These are phyloP conservation scores for Turritis glabra DNA, from an alignment of 345 rosid species.

Conservation along the genomic window DNA sequence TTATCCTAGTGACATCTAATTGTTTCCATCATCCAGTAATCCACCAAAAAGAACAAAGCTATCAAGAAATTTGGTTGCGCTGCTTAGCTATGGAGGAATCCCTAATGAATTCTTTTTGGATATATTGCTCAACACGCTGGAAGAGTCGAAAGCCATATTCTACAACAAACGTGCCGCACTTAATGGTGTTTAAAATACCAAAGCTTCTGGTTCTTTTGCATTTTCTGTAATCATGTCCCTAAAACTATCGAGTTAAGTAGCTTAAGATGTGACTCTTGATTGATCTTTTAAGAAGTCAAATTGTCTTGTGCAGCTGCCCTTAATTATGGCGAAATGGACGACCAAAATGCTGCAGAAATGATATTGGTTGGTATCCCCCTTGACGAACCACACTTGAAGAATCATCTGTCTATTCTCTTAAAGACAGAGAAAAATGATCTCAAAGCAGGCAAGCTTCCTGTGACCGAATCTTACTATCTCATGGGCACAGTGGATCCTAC, in stretches of 20 bases:
- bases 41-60: constrained; percentile 52
- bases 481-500: constrained; percentile 94
- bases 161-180: constrained; percentile 50
- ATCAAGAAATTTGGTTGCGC: constrained; percentile 59
- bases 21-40: constrained; percentile 47
- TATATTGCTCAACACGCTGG: constrained; percentile 49
- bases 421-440: constrained; percentile 55
- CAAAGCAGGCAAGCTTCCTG: constrained; percentile 58
- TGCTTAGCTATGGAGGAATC: constrained; percentile 77
- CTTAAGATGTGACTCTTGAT: background rate
- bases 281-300: background rate
- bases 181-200: constrained; percentile 46
- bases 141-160: constrained; percentile 48
- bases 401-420: constrained; percentile 42
- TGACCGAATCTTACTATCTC: constrained; percentile 68
- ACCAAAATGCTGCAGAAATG: constrained; percentile 47
- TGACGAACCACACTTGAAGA: constrained; percentile 62
- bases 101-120: constrained; percentile 61
- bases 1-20: background rate
- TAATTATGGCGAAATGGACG: constrained; percentile 57
- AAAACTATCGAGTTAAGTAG: background rate
- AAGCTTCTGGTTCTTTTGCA: constrained; percentile 1
- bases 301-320: constrained; percentile 48
- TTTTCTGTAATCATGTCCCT: background rate
- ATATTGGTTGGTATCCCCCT: constrained; percentile 69